Evolutionary conservation across 2,329 filamentous ascomycete species (phyloP), one percentile per base, ranked within the genome.

Genomic region (Cylindrodendrum hubeiense): DNA sequence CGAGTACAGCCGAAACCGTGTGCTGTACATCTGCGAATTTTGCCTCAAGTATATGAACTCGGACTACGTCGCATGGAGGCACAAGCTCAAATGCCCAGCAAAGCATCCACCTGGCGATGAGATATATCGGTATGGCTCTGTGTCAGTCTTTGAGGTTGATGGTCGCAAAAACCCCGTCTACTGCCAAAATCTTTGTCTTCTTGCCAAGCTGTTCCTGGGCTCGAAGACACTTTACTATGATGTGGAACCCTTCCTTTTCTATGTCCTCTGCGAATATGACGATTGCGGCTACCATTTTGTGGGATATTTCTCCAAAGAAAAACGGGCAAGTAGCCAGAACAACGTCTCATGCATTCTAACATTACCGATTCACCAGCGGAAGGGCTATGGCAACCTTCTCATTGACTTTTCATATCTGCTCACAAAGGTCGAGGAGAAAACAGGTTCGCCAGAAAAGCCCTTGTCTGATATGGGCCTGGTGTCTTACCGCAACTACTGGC

Each of bases 1-100:
- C 78, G 96, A 99, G 80, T 99, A 99, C 83, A 98, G 94, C 78
- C 90, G 95, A 69, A 98, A 99, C 77, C 91, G 93, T 30, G 93
- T 97, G 39, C 87, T 99, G n/a, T 98, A 97, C 80, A 98, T 99
- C 68, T 99, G 96, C 85, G 97, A 99, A 79, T 99, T 98, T 79
- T 99, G 96, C 78, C 85, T 99, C 65, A 99, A 98, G 81, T 99
- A 99, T 82, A 98, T 99, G 94, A 97, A 97, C 79, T 98, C 96
- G 19, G 95, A 98, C 78, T 98, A 97, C 75, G 96, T 99, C 28
- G 95, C 96, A 15, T 98, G 95, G 94, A 89, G 96, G 57, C 96
- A 99, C 81, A 98, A 98, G 82, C 88, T 94, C 73, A 99, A 99
- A 83, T 99, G 96, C 74, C 93, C 94, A 6, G 94, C 94, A 37